phyloP scores from a whole-genome alignment of 768 basidiomycete species.

The Tulasnella sp. region DNA sequence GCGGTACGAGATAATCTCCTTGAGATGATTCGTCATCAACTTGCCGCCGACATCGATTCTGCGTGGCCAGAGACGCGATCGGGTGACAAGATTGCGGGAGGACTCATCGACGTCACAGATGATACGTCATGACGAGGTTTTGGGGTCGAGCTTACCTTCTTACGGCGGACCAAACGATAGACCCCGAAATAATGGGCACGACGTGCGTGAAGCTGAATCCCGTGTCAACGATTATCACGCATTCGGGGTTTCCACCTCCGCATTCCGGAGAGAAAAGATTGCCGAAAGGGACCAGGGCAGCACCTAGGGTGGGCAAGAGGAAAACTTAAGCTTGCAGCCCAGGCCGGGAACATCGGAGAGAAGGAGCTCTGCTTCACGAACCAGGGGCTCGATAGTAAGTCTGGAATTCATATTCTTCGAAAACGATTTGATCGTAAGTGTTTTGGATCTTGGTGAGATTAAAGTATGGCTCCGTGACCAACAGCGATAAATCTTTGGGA shows the following conservation, averaged over 20 bases:
- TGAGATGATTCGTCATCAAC: constrained; percentile 91
- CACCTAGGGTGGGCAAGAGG: constrained; percentile 54
- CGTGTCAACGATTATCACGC: constrained; percentile 80
- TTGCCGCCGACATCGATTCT: constrained; percentile 97
- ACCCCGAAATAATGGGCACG: constrained; percentile 75
- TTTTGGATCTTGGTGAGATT: constrained; percentile 91
- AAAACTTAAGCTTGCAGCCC: constrained; percentile 9
- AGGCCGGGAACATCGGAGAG: constrained; percentile 36
- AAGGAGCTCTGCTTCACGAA: constrained; percentile 49
- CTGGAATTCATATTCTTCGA: constrained; percentile 94
- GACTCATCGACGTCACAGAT: constrained; percentile 33
- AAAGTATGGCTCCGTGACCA: constrained; percentile 94
- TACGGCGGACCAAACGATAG: constrained; percentile 77
- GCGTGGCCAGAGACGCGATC: constrained; percentile 32
- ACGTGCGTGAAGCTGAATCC: constrained; percentile 96
- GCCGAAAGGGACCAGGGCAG: constrained; percentile 76
- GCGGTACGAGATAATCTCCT: constrained; percentile 89
- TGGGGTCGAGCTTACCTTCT: constrained; percentile 61
- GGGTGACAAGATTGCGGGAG: constrained; percentile 34
- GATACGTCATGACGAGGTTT: constrained; percentile 34
- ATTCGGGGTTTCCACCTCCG: constrained; percentile 63
- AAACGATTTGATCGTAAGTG: constrained; percentile 91
- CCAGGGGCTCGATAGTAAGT: constrained; percentile 81
- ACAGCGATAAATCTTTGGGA: constrained; percentile 68
- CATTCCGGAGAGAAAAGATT: constrained; percentile 59